Conservation (phyloP, 2,329 filamentous ascomycete genomes). For the Ophiostoma piceae region DNA sequence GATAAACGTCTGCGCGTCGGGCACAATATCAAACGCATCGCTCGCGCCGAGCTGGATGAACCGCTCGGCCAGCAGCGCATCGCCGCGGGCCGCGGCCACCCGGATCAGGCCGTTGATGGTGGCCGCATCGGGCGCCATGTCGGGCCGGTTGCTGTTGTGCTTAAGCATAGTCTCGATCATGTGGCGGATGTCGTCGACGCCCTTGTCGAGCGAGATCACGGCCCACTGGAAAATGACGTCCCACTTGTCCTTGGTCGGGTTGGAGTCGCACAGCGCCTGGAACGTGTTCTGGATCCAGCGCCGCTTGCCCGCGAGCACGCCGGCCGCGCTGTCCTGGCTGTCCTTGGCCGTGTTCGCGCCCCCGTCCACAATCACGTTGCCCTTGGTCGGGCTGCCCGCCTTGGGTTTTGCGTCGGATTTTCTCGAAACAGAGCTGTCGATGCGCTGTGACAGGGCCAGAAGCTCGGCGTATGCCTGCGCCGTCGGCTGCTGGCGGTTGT, state of each 20-base stretch:
- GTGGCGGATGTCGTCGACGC: conserved; percentile 64
- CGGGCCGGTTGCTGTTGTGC: conserved; percentile 42
- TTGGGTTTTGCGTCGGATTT: neutral
- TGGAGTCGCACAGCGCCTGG: conserved; percentile 42
- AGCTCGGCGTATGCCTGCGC: conserved; percentile 48
- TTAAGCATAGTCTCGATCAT: conserved; percentile 65
- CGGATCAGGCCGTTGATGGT: conserved; percentile 74
- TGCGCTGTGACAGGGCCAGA: conserved; percentile 55
- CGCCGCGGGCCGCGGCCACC: conserved; percentile 63
- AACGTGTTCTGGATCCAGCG: conserved; percentile 61
- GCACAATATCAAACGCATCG: conserved; percentile 55
- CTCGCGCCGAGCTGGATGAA: conserved; percentile 59
- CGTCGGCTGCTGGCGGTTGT: conserved; percentile 38
- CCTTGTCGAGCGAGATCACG: conserved; percentile 61
- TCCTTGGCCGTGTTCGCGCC: neutral
- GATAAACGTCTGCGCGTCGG: conserved; percentile 65
- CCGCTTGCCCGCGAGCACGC: conserved; percentile 36
- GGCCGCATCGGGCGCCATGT: conserved; percentile 54
- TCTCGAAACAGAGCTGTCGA: neutral
- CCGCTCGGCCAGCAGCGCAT: conserved; percentile 67
- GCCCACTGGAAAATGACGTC: conserved; percentile 73
- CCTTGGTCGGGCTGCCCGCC: neutral
- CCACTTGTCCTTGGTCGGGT: conserved; percentile 54
- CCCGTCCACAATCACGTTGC: neutral
- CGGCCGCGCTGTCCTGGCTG: neutral